Base-by-base conservation (phyloP, 2,329 filamentous ascomycete species). In the Westerdykella aurantiaca region DNA sequence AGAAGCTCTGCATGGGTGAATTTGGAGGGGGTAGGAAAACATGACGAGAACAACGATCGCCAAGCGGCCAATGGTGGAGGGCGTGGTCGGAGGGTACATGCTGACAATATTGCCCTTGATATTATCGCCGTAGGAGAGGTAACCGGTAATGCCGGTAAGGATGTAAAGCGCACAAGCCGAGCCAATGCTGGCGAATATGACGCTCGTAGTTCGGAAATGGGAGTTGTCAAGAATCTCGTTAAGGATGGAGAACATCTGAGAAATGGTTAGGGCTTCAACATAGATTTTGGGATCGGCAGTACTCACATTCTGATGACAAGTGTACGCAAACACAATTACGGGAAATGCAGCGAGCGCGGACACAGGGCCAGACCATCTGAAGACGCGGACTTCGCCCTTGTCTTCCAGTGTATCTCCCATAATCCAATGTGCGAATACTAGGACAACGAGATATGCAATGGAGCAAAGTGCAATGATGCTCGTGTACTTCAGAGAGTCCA, bases 241-340 rank as follows among this genome's bases (percentile, higher is more conserved):
- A 37, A 98, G 72, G 53, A 98, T 95, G 10, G 91, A 95, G 66
- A 98, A 98, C 93, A 98, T 98, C 87, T 93, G 55, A 0, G 3
- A 9, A 6, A 2, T 23, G 6, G 37, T 58, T 33, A 52, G 50
- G 51, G 39, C 18, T 37, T 49, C 33, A 16, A 38, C 21, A 5
- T 38, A 14, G 35, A 16, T 3, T 37, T 34, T 16, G 34, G 29
- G 5, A 6, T 41, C 6, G 25, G 14, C 11, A 39, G 25, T 12
- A 12, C 34, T 53, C 71, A 93, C 88, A 65, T 98, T 98, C 62
- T 98, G 93, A 68, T 98, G 93, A 66, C 93, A 98, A 1, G 93
- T 98, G 66, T 97, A 98, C n/a, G 91, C 93, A 74, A 98, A 98
- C 2, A 98, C 88, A 44, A 97, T 90, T 42, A 98, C 89, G 0